Conservation (phyloP, 1,284 basidiomycete species). For the Cystobasidium slooffiae region DNA sequence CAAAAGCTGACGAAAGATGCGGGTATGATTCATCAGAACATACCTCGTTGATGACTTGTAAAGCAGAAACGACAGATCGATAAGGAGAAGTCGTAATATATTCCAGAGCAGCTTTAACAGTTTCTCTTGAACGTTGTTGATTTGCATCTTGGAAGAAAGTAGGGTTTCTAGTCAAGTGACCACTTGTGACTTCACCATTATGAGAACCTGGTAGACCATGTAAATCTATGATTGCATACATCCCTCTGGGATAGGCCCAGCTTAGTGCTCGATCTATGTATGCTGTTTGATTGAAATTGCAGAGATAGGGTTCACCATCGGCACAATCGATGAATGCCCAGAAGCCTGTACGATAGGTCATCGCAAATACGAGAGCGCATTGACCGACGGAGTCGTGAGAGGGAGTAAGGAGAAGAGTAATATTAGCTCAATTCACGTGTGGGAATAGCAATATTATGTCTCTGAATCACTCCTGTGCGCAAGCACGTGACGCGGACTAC, state of each 20-base stretch:
- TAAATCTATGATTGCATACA: constrained; percentile 59
- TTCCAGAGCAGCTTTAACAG: constrained; percentile 45
- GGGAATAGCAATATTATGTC: background rate
- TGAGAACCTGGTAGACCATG: constrained; percentile 60
- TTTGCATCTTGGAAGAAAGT: constrained; percentile 31
- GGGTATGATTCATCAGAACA: too few species aligned
- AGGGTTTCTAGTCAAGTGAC: constrained; percentile 34
- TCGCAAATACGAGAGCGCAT: constrained; percentile 52
- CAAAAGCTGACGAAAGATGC: too few species aligned
- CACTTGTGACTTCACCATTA: constrained; percentile 49
- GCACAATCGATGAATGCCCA: constrained; percentile 53
- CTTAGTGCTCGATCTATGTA: constrained; percentile 57
- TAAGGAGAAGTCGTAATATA: constrained; percentile 52
- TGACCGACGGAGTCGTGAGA: background rate
- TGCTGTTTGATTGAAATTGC: constrained; percentile 54
- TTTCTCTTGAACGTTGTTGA: constrained; percentile 45
- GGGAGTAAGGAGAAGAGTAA: background rate
- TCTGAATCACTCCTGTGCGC: background rate
- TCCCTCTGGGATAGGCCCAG: constrained; percentile 59
- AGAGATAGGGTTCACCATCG: constrained; percentile 52
- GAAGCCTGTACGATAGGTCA: constrained; percentile 55
- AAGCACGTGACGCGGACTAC: constrained; percentile 1
- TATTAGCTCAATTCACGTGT: background rate
- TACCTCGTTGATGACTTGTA: constrained; percentile 50
- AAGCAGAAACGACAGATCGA: constrained; percentile 52